Evolutionary conservation across 345 rosid genomes (phyloP).

Genomic region (Capsella bursapastoris): DNA sequence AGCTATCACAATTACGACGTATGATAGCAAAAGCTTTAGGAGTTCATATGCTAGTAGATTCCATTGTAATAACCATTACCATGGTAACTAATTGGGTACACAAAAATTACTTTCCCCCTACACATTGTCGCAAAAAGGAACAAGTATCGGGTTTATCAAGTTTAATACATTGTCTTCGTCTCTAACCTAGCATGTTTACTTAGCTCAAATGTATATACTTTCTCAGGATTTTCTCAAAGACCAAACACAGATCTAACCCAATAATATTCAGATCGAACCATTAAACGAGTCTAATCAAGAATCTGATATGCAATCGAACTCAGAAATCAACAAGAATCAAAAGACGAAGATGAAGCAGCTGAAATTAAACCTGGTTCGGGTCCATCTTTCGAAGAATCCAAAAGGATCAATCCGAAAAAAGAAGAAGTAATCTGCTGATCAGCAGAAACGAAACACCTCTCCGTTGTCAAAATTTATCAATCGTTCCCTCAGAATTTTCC

Average conservation of each 20-base stretch:
- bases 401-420: constrained; percentile 19
- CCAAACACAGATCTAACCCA: constrained; percentile 34
- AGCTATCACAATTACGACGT: neutral
- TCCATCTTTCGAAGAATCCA: constrained; percentile 40
- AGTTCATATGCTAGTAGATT: constrained; percentile 14
- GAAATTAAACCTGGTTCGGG: constrained; percentile 43
- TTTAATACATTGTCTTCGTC: neutral
- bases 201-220: constrained; percentile 26
- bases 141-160: neutral
- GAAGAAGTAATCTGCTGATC: constrained; percentile 22
- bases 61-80: neutral
- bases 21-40: neutral
- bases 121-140: constrained; percentile 8
- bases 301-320: constrained; percentile 31
- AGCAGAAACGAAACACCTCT: constrained; percentile 25
- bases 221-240: constrained; percentile 28
- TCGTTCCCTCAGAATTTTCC: constrained; percentile 32
- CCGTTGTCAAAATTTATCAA: constrained; percentile 2
- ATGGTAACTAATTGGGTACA: neutral
- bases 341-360: constrained; percentile 14
- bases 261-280: constrained; percentile 31
- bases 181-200: constrained; percentile 22
- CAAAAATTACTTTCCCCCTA: neutral
- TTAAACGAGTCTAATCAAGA: neutral
- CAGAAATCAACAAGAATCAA: constrained; percentile 18